Base-by-base conservation (phyloP, 352 stramenopile genomes). In the Pythium phragmiticola region DNA sequence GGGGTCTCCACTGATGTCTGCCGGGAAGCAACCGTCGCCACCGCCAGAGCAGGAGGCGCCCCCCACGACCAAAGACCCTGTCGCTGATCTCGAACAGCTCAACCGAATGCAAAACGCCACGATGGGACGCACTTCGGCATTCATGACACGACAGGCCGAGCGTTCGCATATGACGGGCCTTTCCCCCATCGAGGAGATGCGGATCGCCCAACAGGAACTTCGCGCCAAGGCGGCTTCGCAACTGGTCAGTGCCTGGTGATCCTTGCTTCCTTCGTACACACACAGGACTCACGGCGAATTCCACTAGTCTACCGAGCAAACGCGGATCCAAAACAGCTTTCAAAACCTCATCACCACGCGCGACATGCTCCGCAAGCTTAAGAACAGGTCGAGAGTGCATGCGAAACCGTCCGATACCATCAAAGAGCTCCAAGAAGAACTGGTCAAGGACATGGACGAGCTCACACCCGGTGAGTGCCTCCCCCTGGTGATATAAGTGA, bases 161-260 rank as follows among this genome's bases (percentile, higher is more conserved):
- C 75, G 85, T 11, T 72, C 79, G 14, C 81, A 91, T 59, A 61
- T 91, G 52, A 94, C 85, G 28, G 78, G 78, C 0, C 70, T 92
- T 21, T 94, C 85, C n/a, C 83, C 85, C 0, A 94, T 94, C 47
- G 83, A 92, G 60, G 85, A 94, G 51, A 91, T 94, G 81, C 80
- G 77, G 16, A 72, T 92, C 45, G 85, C 77, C n/a, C 80, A 94
- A 60, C 88, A 88, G 60, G 84, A 94, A 66, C 57, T 92, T 42
- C 82, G 82, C 0, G 84, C 83, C 11, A 92, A 91, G 42, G 85
- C 77, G 2, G 82, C 82, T 8, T 74, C 76, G 3, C 77, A 86
- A 21, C 57, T 89, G 50, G 77, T 85, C 30, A 28, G 68, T 46
- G 21, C 21, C 21, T 21, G 21, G 21, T 65, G 26, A 46, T 26